phyloP scores from a whole-genome alignment of 495 filamentous ascomycete species.

The Aspergillus egyptiacus region DNA sequence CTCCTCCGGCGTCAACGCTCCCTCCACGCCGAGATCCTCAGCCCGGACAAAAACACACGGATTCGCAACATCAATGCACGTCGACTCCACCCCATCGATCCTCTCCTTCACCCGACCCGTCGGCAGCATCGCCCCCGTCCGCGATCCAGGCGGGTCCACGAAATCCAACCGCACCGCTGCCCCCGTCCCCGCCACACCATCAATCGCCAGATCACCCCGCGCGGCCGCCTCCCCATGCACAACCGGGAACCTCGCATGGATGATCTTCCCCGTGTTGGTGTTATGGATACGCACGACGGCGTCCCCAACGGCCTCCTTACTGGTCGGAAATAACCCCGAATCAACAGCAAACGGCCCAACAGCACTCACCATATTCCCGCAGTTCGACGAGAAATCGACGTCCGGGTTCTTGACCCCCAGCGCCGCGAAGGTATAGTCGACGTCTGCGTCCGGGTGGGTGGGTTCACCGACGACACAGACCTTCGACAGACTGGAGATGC shows the following conservation, averaged over 20 bases:
- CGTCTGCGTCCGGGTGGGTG: conserved; percentile 46
- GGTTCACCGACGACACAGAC: conserved; percentile 56
- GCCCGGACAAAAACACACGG: conserved; percentile 60
- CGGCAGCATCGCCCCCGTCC: conserved; percentile 59
- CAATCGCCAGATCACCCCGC: conserved; percentile 55
- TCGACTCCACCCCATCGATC: conserved; percentile 48
- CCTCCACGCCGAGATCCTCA: conserved; percentile 43
- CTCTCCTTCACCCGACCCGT: conserved; percentile 53
- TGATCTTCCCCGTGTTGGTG: conserved; percentile 49
- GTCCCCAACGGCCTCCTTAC: neutral
- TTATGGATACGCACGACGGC: conserved; percentile 39
- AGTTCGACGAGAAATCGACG: conserved; percentile 64
- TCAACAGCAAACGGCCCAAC: conserved; percentile 64
- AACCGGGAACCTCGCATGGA: conserved; percentile 44
- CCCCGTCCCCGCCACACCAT: conserved; percentile 58
- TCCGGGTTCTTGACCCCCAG: conserved; percentile 53
- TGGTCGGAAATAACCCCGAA: conserved; percentile 33
- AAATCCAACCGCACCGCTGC: conserved; percentile 58
- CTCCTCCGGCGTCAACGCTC: conserved; percentile 47
- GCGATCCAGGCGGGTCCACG: conserved; percentile 59
- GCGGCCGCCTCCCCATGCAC: conserved; percentile 43
- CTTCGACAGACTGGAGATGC: conserved; percentile 64
- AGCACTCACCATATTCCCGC: conserved; percentile 65
- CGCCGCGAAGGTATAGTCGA: conserved; percentile 69
- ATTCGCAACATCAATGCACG: conserved; percentile 59